phyloP scores from a whole-genome alignment of 441 rosid genomes.

The Gossypium laxum region DNA sequence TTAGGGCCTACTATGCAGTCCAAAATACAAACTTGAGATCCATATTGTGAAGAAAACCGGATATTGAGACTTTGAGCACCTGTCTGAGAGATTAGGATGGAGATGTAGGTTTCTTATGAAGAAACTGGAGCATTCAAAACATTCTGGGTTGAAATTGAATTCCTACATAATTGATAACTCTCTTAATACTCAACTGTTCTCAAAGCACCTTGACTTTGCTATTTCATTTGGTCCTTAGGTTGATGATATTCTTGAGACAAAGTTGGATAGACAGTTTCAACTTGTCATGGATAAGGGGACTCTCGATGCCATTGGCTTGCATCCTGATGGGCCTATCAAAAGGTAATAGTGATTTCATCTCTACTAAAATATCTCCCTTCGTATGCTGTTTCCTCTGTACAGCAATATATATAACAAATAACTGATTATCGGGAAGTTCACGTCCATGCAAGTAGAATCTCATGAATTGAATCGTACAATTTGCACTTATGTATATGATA shows the following conservation, averaged over 20 bases:
- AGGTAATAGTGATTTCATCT: slow-evolving; percentile 34
- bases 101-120: neutral
- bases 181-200: neutral
- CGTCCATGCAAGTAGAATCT: neutral
- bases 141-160: neutral
- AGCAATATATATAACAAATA: neutral
- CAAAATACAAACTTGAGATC: neutral
- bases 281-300: slow-evolving; percentile 95
- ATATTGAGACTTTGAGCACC: neutral
- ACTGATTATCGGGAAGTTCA: neutral
- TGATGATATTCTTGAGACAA: slow-evolving; percentile 78
- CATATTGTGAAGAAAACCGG: neutral
- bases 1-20: neutral
- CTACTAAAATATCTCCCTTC: neutral
- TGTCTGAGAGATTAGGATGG: neutral
- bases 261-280: slow-evolving; percentile 51
- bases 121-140: neutral
- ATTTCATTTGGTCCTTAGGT: slow-evolving; percentile 36
- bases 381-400: neutral
- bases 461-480: neutral
- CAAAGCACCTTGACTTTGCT: neutral
- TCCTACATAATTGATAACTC: neutral
- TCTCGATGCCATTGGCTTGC: slow-evolving; percentile 90
- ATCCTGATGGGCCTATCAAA: slow-evolving; percentile 76
- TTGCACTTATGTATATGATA: neutral